phyloP scores from a whole-genome alignment of 2,329 filamentous ascomycete genomes.

The Hypoxylon sp. region DNA sequence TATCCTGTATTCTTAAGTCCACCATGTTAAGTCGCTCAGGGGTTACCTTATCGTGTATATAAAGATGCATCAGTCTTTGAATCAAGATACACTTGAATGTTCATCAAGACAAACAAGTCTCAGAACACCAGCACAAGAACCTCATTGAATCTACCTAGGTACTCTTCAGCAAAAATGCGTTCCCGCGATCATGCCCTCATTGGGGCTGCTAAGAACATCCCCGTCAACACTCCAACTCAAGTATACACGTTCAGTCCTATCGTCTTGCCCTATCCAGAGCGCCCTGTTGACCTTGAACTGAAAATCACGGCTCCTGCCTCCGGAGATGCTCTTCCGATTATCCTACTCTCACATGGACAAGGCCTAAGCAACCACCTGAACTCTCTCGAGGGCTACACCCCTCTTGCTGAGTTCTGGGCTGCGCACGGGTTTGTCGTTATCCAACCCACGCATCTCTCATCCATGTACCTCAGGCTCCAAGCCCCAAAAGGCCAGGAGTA shows the following conservation, averaged over 20 bases:
- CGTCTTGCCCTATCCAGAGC: constrained; percentile 49
- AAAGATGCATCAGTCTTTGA: constrained; percentile 7
- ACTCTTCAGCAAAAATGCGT: constrained; percentile 29
- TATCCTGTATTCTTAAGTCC: constrained; percentile 26
- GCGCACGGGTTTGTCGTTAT: constrained; percentile 60
- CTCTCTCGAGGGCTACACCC: constrained; percentile 60
- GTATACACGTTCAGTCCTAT: constrained; percentile 54
- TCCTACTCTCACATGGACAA: constrained; percentile 60
- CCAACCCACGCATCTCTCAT: constrained; percentile 60
- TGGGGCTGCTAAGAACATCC: constrained; percentile 54
- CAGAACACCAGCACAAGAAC: neutral
- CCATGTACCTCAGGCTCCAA: constrained; percentile 51
- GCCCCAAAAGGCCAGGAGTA: constrained; percentile 47
- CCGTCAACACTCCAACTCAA: constrained; percentile 50
- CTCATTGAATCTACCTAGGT: too few relatives aligned
- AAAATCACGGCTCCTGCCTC: constrained; percentile 56
- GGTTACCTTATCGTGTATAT: constrained; percentile 16
- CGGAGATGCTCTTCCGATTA: constrained; percentile 56
- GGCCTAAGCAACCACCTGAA: constrained; percentile 58
- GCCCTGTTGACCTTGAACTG: constrained; percentile 54
- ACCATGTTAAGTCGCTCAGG: constrained; percentile 17
- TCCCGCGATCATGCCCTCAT: constrained; percentile 46
- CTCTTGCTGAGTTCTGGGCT: constrained; percentile 60
- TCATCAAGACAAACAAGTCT: constrained; percentile 11
- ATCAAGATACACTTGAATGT: neutral